Conservation (phyloP, 495 filamentous ascomycete genomes). For the Rusavskia elegans region DNA sequence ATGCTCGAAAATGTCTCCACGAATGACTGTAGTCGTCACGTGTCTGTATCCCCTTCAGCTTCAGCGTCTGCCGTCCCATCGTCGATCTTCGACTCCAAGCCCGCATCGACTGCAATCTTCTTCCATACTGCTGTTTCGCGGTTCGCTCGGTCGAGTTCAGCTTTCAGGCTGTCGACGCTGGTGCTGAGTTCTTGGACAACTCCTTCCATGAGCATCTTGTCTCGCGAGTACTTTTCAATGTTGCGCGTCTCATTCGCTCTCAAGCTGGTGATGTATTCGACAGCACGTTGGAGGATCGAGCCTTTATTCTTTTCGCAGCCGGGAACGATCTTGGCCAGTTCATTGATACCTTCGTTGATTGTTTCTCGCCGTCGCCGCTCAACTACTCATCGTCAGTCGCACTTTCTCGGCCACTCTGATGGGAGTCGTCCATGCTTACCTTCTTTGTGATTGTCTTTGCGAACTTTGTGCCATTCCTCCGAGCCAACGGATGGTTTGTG, state of each 20-base stretch:
- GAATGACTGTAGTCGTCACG: no score
- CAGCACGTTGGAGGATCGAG: conserved; percentile 84
- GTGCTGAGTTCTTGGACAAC: conserved; percentile 80
- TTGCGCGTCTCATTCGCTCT: conserved; percentile 89
- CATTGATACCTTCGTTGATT: conserved; percentile 98
- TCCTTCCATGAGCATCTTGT: conserved; percentile 71
- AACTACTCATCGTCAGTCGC: conserved; percentile 34
- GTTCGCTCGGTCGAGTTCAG: conserved; percentile 55
- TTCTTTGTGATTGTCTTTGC: conserved; percentile 98
- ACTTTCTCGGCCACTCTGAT: background rate
- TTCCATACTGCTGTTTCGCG: conserved; percentile 76
- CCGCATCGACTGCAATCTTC: conserved; percentile 60
- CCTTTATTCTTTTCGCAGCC: conserved; percentile 99
- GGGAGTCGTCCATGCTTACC: conserved; percentile 34
- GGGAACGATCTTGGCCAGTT: conserved; percentile 92
- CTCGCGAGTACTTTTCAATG: conserved; percentile 54
- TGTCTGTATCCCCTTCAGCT: background rate
- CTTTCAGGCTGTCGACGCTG: conserved; percentile 81
- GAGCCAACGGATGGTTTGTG: conserved; percentile 83
- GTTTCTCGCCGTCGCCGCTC: conserved; percentile 95
- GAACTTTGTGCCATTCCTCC: conserved; percentile 94
- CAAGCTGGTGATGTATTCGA: conserved; percentile 83
- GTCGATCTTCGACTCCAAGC: conserved; percentile 29
- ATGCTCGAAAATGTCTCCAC: no score
- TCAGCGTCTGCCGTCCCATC: background rate